Base-by-base conservation (phyloP, 208 protist species). In the Blechomonas ayalai region DNA sequence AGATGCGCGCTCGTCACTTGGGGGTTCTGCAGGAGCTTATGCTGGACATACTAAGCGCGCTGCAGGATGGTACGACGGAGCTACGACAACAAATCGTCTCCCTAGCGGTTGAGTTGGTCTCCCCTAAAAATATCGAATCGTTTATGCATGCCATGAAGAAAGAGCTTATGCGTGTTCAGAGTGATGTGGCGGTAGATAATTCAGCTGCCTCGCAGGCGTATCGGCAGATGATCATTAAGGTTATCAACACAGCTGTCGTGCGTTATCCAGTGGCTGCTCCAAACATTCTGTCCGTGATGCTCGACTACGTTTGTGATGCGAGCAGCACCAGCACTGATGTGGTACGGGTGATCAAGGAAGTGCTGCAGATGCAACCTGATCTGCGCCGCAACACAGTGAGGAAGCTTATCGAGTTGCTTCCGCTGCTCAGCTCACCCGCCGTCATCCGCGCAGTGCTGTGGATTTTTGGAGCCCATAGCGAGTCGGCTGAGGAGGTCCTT, bases 111-210 rank as follows among this genome's bases (percentile, higher is more conserved):
- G 94, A 97, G 39, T 73, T 98, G 1, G 68, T 99, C 5, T 90
- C 78, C 4, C 53, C 41, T 40, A 83, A 86, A 49, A 99, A 97
- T 58, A 83, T 97, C 43, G 88, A 94, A 13, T 66, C 91, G 13
- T 93, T 98, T 32, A 61, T 98, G 27, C 56, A 76, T 26, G 62
- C 90, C 2, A 85, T 99, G 56, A 96, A 96, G 64, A 98, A 97
- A 62, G 96, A 99, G 64, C 71, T 98, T 15, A 12, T 67, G 22
- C 60, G 67, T 12, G 61, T 62, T 19, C 62, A 34, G 62, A 41
- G 35, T 48, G 75, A 80, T 43, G 58, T 32, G 51, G 73, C 64
- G 39, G 22, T 65, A 38, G 37, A 36, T 15, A 54, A 69, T 25
- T n/a, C 56, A 13, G 34, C 43, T 8, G 48, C 50, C 2, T 44